Conservation (phyloP, 1,284 basidiomycete species). For the Cutaneotrichosporon mucoides region DNA sequence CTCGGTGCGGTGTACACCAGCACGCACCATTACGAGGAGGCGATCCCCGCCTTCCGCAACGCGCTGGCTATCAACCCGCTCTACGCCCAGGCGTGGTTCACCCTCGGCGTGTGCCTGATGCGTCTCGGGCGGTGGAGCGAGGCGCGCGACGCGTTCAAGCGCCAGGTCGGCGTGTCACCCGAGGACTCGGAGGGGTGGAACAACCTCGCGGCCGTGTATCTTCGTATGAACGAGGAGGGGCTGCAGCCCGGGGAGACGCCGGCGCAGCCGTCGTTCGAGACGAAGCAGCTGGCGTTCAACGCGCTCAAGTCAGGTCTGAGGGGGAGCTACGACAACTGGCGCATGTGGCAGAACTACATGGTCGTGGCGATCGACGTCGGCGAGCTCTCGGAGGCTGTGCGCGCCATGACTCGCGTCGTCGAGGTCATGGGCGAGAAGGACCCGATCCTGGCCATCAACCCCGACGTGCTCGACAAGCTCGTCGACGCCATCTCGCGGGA, state of each 20-base stretch:
- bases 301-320: constrained; percentile 87
- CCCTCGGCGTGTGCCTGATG: constrained; percentile 85
- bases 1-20: constrained; percentile 81
- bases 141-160: constrained; percentile 74
- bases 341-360: constrained; percentile 99
- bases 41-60: constrained; percentile 63
- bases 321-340: constrained; percentile 84
- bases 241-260: constrained; percentile 29
- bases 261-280: constrained; percentile 47
- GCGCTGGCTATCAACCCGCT: constrained; percentile 88
- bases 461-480: constrained; percentile 80
- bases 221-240: constrained; percentile 63
- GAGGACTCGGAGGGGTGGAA: constrained; percentile 99
- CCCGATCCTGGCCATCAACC: constrained; percentile 65
- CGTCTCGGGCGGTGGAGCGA: constrained; percentile 75
- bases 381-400: constrained; percentile 79
- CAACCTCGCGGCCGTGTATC: constrained; percentile 91
- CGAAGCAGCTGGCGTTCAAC: constrained; percentile 88
- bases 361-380: constrained; percentile 89
- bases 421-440: constrained; percentile 65
- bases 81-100: constrained; percentile 85
- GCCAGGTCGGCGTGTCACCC: constrained; percentile 86
- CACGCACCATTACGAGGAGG: constrained; percentile 59
- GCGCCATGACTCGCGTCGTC: constrained; percentile 76
- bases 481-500: constrained; percentile 75